These are phyloP conservation scores for Botryosphaeria agaves DNA, from an alignment of 2,329 filamentous ascomycete species.

Conservation along the genomic window DNA sequence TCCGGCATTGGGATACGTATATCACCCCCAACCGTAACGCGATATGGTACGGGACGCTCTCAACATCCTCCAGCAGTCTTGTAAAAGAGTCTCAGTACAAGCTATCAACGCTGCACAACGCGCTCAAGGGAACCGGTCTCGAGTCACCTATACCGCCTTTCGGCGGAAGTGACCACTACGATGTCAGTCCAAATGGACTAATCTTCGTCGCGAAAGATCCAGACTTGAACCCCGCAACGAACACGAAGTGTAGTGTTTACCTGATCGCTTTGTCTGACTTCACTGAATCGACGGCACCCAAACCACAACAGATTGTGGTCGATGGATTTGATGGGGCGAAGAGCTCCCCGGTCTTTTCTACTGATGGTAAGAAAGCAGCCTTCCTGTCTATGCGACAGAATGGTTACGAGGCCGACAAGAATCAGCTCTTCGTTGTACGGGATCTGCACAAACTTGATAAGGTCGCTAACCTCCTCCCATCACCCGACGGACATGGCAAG, in stretches of 20 bases:
- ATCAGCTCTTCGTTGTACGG: slow-evolving; percentile 46
- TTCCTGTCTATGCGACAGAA: slow-evolving; percentile 64
- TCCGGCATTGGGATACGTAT: slow-evolving; percentile 36
- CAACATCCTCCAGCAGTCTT: slow-evolving; percentile 11
- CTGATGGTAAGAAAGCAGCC: slow-evolving; percentile 49
- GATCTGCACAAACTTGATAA: slow-evolving; percentile 40
- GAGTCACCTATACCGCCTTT: slow-evolving; percentile 61
- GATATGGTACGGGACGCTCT: slow-evolving; percentile 30
- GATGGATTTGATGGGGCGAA: slow-evolving; percentile 46
- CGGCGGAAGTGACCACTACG: slow-evolving; percentile 65
- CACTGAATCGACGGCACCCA: slow-evolving; percentile 30
- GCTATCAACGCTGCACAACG: slow-evolving; percentile 39
- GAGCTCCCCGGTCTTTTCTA: slow-evolving; percentile 53
- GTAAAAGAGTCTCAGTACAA: slow-evolving; percentile 13
- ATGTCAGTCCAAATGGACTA: slow-evolving; percentile 48
- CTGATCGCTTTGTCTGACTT: slow-evolving; percentile 48
- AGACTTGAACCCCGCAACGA: slow-evolving; percentile 48
- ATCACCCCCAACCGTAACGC: slow-evolving; percentile 30
- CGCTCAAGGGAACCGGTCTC: slow-evolving; percentile 39
- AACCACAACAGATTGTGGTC: slow-evolving; percentile 37
- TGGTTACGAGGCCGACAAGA: slow-evolving; percentile 69
- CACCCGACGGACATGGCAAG: slow-evolving; percentile 42
- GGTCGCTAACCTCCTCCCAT: slow-evolving; percentile 45
- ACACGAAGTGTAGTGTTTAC: slow-evolving; percentile 73
- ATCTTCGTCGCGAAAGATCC: slow-evolving; percentile 64